Conservation (phyloP, 306 rosid genomes). For the Trifolium pratense region DNA sequence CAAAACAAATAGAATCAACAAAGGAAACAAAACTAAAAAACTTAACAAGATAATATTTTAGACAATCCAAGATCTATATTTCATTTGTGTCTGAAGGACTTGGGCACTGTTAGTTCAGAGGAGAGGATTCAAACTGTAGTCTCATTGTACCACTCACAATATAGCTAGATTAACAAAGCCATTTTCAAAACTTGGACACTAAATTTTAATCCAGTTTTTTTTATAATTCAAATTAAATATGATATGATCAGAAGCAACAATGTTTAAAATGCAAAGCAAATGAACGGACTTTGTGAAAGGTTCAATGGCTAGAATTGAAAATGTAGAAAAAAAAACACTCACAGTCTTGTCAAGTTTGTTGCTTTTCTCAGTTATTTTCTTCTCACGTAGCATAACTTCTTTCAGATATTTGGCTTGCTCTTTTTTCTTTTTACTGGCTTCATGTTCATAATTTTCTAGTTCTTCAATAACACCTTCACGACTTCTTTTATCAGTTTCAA, state of each 20-base stretch:
- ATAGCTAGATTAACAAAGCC: constrained; percentile 30
- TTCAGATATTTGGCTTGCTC: constrained; percentile 81
- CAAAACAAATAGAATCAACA: constrained; percentile 27
- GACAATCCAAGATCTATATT: constrained; percentile 9
- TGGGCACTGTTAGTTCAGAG: constrained; percentile 1
- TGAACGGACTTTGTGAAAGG: constrained; percentile 18
- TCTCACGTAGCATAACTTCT: constrained; percentile 76
- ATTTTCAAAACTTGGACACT: constrained; percentile 31
- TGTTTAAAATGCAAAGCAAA: constrained; percentile 18
- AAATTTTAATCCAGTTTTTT: constrained; percentile 7
- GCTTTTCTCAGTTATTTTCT: constrained; percentile 76
- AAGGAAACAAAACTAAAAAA: constrained; percentile 23
- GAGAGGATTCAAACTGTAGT: constrained; percentile 7
- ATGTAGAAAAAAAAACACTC: constrained; percentile 53
- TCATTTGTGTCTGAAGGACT: constrained; percentile 3
- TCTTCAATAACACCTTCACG: constrained; percentile 77
- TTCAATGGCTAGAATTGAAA: constrained; percentile 25
- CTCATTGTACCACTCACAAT: not conserved
- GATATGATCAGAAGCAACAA: constrained; percentile 25
- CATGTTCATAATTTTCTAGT: constrained; percentile 67
- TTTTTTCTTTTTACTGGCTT: constrained; percentile 82
- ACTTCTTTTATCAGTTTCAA: constrained; percentile 68
- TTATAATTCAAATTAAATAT: constrained; percentile 1
- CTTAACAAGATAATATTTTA: constrained; percentile 7
- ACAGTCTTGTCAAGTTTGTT: constrained; percentile 85